Conservation (phyloP, 139 green algal genomes). For the Micromonas commoda region DNA sequence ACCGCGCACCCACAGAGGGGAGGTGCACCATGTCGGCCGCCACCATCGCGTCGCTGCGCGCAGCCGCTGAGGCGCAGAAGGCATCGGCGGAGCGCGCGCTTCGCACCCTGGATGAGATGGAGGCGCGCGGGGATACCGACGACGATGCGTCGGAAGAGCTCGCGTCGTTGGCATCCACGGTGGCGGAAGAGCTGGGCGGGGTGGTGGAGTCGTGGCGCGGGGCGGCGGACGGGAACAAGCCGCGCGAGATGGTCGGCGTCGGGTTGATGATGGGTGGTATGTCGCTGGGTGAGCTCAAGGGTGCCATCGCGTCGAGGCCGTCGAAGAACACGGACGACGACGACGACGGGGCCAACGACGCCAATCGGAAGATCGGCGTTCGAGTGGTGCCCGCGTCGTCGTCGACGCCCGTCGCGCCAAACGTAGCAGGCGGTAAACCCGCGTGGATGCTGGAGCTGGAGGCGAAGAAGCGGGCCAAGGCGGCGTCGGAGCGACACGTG, state of each 20-base stretch:
- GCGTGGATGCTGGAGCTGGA: conserved; percentile 14
- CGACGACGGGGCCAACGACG: neutral
- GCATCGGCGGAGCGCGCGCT: no score
- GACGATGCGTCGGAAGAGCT: no score
- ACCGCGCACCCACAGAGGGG: no score
- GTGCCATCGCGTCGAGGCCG: neutral
- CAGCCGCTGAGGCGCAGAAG: no score
- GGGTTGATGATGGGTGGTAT: neutral
- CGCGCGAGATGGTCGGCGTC: neutral
- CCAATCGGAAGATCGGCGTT: neutral
- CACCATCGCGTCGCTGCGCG: no score
- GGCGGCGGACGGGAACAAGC: neutral
- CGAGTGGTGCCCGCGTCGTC: neutral
- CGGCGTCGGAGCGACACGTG: neutral
- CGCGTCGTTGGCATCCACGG: neutral
- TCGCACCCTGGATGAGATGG: no score
- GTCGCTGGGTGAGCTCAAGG: neutral
- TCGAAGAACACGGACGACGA: neutral
- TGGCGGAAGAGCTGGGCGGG: neutral
- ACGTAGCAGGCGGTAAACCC: neutral
- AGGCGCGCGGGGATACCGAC: no score
- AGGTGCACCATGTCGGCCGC: no score
- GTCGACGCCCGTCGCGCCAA: neutral
- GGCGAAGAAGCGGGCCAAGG: conserved; percentile 1
- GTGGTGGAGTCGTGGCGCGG: neutral